phyloP scores from a whole-genome alignment of 2,329 filamentous ascomycete species.

The Nakataea oryzae region DNA sequence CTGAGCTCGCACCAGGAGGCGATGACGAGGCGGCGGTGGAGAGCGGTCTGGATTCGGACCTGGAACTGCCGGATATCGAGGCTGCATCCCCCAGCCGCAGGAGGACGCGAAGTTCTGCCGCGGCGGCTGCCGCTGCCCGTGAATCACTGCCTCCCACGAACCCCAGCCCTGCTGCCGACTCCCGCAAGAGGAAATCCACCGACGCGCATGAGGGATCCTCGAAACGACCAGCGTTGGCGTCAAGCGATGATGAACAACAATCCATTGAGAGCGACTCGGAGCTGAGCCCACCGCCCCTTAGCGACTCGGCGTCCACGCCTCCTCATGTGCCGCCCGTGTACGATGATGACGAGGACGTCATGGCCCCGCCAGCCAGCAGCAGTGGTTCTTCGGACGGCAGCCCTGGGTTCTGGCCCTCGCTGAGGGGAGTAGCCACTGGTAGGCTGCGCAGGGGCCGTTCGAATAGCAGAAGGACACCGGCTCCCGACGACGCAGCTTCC shows the following conservation, averaged over 20 bases:
- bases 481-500: slow-evolving; percentile 30
- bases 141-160: slow-evolving; percentile 3
- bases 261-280: slow-evolving; percentile 14
- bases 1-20: slow-evolving; percentile 10
- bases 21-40: slow-evolving; percentile 11
- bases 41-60: not conserved
- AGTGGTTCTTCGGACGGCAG: slow-evolving; percentile 28
- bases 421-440: slow-evolving; percentile 36
- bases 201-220: slow-evolving; percentile 27
- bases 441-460: slow-evolving; percentile 13
- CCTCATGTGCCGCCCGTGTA: slow-evolving; percentile 7
- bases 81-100: not conserved
- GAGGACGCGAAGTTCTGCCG: not conserved
- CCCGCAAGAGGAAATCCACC: slow-evolving; percentile 47
- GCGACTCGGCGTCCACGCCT: slow-evolving; percentile 5
- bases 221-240: slow-evolving; percentile 16
- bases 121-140: not conserved
- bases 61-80: not conserved
- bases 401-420: slow-evolving; percentile 38
- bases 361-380: slow-evolving; percentile 46
- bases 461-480: slow-evolving; percentile 20
- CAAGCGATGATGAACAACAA: slow-evolving; percentile 10
- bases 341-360: slow-evolving; percentile 32
- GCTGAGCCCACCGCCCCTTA: slow-evolving; percentile 4
- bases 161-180: slow-evolving; percentile 14